phyloP scores from a whole-genome alignment of 1,139 yeast genomes.

The Scheffersomyces segobiensis region DNA sequence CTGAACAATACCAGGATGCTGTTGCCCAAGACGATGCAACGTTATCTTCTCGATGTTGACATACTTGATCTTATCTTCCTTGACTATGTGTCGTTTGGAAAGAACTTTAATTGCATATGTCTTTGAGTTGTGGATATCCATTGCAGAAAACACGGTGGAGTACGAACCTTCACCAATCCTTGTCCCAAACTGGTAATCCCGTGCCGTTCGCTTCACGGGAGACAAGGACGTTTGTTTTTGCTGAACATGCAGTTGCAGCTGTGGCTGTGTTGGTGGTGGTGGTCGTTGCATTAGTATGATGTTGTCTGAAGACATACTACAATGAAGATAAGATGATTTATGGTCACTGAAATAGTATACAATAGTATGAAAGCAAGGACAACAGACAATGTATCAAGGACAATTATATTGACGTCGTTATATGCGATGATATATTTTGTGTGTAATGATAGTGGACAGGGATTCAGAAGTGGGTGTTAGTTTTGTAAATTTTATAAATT shows the following conservation, averaged over 20 bases:
- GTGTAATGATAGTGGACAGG: neutral
- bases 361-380: neutral
- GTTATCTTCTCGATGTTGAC: slow-evolving; percentile 80
- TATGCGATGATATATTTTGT: no score
- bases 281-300: neutral
- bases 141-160: slow-evolving; percentile 71
- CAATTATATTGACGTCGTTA: no score
- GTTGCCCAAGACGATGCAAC: slow-evolving; percentile 65
- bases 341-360: neutral
- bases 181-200: slow-evolving; percentile 72
- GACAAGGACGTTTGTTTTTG: neutral
- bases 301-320: neutral
- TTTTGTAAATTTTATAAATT: no score
- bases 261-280: neutral
- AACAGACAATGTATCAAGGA: neutral
- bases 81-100: slow-evolving; percentile 71
- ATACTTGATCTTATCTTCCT: slow-evolving; percentile 76
- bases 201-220: slow-evolving; percentile 41
- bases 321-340: neutral
- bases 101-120: slow-evolving; percentile 75
- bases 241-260: neutral
- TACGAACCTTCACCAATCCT: slow-evolving; percentile 81
- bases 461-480: neutral
- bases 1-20: slow-evolving; percentile 68
- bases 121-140: slow-evolving; percentile 55